Percentiles rank a stretch among this genome's conserved stretches.
Conservation (phyloP, 2,329 filamentous ascomycete species). For the Fusarium denticulatum region DNA sequence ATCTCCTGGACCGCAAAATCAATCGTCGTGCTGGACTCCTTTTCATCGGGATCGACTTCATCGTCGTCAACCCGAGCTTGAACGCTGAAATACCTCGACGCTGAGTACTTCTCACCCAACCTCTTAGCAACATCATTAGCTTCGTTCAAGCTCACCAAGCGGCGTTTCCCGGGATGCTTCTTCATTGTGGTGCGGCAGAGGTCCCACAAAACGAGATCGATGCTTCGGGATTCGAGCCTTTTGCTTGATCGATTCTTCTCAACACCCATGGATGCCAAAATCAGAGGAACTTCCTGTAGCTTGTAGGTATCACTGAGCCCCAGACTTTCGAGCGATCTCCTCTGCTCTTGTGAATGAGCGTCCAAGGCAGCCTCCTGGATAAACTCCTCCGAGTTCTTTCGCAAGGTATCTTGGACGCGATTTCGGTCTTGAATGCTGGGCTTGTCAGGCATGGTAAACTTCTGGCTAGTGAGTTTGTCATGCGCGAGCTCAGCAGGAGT, state of each 20-base stretch:
- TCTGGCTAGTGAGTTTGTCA: conserved; percentile 59
- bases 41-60: conserved; percentile 28
- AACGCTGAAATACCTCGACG: conserved; percentile 51
- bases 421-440: conserved; percentile 2
- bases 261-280: conserved; percentile 43
- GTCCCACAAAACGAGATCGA: conserved; percentile 47
- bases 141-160: conserved; percentile 64
- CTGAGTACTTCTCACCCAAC: conserved; percentile 60
- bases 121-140: conserved; percentile 68
- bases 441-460: conserved; percentile 43
- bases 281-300: conserved; percentile 36
- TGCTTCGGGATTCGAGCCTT: conserved; percentile 1
- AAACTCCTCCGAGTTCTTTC: conserved; percentile 19
- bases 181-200: conserved; percentile 47
- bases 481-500: conserved; percentile 76
- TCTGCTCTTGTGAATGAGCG: conserved; percentile 28
- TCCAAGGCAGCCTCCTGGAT: conserved; percentile 13
- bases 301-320: conserved; percentile 46
- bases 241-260: conserved; percentile 19
- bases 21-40: conserved; percentile 30
- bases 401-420: background rate
- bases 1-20: conserved; percentile 48
- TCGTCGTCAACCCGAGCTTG: conserved; percentile 40
- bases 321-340: conserved; percentile 32
- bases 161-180: conserved; percentile 52